phyloP scores from a whole-genome alignment of 1,284 basidiomycete species.

The Pascua guehoae region DNA sequence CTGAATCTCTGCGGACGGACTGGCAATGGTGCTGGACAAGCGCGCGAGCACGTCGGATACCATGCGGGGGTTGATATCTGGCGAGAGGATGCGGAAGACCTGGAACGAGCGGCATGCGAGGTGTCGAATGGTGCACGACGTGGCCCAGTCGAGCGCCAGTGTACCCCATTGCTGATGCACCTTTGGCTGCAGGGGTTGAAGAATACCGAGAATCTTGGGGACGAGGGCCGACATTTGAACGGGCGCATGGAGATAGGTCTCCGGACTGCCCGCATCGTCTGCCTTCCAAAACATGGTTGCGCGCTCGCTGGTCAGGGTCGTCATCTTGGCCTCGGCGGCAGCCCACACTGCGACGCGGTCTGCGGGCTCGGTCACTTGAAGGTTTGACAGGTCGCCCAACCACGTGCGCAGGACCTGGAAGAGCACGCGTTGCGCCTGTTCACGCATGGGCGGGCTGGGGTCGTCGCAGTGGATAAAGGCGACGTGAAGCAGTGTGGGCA shows the following conservation, averaged over 20 bases:
- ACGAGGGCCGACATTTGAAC: conserved; percentile 72
- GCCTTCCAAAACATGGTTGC: conserved; percentile 65
- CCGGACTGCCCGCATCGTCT: conserved; percentile 55
- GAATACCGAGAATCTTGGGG: conserved; percentile 62
- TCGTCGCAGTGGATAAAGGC: conserved; percentile 82
- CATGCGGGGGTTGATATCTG: conserved; percentile 66
- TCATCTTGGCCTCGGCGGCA: conserved; percentile 56
- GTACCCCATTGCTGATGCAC: conserved; percentile 75
- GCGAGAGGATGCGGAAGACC: conserved; percentile 79
- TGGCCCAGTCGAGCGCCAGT: conserved; percentile 77
- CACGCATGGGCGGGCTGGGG: conserved; percentile 63
- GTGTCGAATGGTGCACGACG: conserved; percentile 77
- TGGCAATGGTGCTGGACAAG: conserved; percentile 78
- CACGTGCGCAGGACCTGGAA: conserved; percentile 77
- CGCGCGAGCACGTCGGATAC: conserved; percentile 77
- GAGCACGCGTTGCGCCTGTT: conserved; percentile 67
- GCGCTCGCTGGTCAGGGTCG: conserved; percentile 50
- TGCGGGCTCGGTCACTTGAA: conserved; percentile 15
- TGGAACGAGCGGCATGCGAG: conserved; percentile 87
- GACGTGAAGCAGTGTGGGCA: conserved; percentile 74
- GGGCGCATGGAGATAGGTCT: conserved; percentile 40
- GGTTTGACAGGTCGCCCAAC: conserved; percentile 52
- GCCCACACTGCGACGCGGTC: conserved; percentile 30
- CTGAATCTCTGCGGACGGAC: conserved; percentile 66
- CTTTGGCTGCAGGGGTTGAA: conserved; percentile 65